phyloP scores from a whole-genome alignment of 495 filamentous ascomycete species.

The Chaetomium fimeti region DNA sequence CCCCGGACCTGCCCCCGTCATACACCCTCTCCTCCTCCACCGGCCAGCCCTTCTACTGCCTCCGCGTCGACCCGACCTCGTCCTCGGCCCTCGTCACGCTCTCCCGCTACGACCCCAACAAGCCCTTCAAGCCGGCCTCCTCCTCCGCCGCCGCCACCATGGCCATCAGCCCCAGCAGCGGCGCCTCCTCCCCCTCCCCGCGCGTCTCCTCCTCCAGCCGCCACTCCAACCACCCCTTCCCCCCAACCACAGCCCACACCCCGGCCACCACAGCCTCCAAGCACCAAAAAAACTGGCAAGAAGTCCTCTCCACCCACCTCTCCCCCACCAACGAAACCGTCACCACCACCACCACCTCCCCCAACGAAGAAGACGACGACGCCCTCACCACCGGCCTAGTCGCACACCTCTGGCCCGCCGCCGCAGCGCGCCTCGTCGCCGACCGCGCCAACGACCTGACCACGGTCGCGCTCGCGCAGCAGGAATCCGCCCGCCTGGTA shows the following conservation, averaged over 20 bases:
- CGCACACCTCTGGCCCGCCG: slow-evolving; percentile 68
- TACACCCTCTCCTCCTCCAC: slow-evolving; percentile 52
- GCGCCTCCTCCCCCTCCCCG: slow-evolving; percentile 38
- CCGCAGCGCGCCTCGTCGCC: slow-evolving; percentile 67
- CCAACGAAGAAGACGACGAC: neutral
- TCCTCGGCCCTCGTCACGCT: slow-evolving; percentile 54
- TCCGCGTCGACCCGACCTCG: slow-evolving; percentile 55
- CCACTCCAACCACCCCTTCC: slow-evolving; percentile 15
- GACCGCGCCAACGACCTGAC: slow-evolving; percentile 62
- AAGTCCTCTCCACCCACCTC: slow-evolving; percentile 60
- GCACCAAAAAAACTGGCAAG: slow-evolving; percentile 42
- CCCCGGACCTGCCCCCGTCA: slow-evolving; percentile 47
- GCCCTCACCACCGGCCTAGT: slow-evolving; percentile 60
- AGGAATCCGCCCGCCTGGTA: slow-evolving; percentile 68
- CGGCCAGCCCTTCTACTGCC: slow-evolving; percentile 52
- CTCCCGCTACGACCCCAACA: slow-evolving; percentile 54
- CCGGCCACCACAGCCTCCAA: slow-evolving; percentile 22
- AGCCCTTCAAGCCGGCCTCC: slow-evolving; percentile 41
- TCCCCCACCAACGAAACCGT: slow-evolving; percentile 41
- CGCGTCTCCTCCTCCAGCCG: slow-evolving; percentile 31
- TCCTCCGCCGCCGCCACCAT: slow-evolving; percentile 12
- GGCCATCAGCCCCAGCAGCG: slow-evolving; percentile 25
- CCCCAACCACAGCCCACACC: slow-evolving; percentile 10
- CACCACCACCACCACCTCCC: slow-evolving; percentile 48
- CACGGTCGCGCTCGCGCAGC: slow-evolving; percentile 62